phyloP scores from a whole-genome alignment of 495 filamentous ascomycete species.

The Antarctomyces pellizariae region DNA sequence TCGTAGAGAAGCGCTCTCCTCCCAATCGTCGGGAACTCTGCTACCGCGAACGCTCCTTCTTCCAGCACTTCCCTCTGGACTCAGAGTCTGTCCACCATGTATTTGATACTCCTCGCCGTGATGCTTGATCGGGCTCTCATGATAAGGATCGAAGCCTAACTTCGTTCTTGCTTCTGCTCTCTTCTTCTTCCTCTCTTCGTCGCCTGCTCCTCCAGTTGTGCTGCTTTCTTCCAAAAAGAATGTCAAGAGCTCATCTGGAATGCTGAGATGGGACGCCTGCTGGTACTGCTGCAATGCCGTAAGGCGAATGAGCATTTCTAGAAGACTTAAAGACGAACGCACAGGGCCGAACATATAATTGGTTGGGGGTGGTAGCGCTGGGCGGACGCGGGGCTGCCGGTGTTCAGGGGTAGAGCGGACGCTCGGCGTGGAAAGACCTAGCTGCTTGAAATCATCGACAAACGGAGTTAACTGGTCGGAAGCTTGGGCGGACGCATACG shows the following conservation, averaged over 20 bases:
- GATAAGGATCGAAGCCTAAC: conserved; percentile 75
- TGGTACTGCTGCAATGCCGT: conserved; percentile 91
- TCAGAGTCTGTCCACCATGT: no score
- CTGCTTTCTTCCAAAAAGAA: conserved; percentile 81
- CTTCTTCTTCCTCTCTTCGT: conserved; percentile 44
- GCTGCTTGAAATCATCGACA: conserved; percentile 7
- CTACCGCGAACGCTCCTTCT: no score
- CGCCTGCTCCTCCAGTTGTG: conserved; percentile 47
- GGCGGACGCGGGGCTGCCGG: conserved; percentile 11
- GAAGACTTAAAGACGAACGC: conserved; percentile 68
- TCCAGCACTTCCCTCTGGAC: no score
- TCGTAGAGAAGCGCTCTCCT: no score
- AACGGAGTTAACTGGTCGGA: conserved; percentile 3
- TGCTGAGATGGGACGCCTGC: conserved; percentile 75
- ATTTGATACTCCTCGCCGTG: conserved; percentile 9
- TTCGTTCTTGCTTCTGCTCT: conserved; percentile 45
- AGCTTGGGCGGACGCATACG: conserved; percentile 8
- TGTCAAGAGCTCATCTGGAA: conserved; percentile 81
- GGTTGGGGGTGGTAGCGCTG: conserved; percentile 5
- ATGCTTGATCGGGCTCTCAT: conserved; percentile 11
- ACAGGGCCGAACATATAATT: conserved; percentile 26
- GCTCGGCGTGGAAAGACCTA: conserved; percentile 19
- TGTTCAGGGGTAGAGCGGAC: conserved; percentile 17
- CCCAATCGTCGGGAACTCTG: no score
- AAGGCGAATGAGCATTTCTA: conserved; percentile 84